Evolutionary conservation across 805 yeast genomes (phyloP), one percentile per base, ranked within the genome.

Genomic region (Candida qinlingensis): DNA sequence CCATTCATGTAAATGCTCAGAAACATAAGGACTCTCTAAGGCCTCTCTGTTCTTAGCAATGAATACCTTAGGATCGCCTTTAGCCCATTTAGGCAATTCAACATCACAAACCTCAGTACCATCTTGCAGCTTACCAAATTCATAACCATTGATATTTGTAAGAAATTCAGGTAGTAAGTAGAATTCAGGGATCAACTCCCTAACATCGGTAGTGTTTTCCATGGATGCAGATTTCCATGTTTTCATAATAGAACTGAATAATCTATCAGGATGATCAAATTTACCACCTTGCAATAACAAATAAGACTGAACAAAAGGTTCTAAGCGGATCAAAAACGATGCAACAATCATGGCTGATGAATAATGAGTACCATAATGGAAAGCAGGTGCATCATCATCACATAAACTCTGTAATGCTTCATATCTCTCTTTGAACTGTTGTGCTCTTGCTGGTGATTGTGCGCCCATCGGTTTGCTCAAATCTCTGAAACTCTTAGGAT

Each of bases 321-420:
- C 77, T 28, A 89, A 57, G 43, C 97, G 71, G 37, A 89, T 87
- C 54, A 89, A 64, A 56, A 77, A 89, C 0, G 94, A 85, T 0
- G 95, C 76, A 2, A 88, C 96, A 60, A 89, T 88, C 97, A 89
- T 90, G 0, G 96, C 95, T 0, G 96, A 87, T 0, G 96, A 88
- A 61, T 89, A 89, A 63, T 89, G 97, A 0, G 97, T 90, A 2
- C 97, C 97, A 59, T 89, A 89, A 62, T 89, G 96, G 64, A 89
- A 89, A 0, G 96, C 87, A 0, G 90, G 89, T 0, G 88, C 71
- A 5, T 68, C 59, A 0, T 66, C 71, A 53, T 85, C 90, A 13
- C 76, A 57, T 48, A 89, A 68, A 46, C 85, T 80, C 26, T 70
- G 75, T 27, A 87, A 66, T 0, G 95, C 90, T 25, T 83, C 83